These are phyloP conservation scores for Aegilops bicornis DNA, from an alignment of 176 grass and related monocot genomes.

Conservation along the genomic window DNA sequence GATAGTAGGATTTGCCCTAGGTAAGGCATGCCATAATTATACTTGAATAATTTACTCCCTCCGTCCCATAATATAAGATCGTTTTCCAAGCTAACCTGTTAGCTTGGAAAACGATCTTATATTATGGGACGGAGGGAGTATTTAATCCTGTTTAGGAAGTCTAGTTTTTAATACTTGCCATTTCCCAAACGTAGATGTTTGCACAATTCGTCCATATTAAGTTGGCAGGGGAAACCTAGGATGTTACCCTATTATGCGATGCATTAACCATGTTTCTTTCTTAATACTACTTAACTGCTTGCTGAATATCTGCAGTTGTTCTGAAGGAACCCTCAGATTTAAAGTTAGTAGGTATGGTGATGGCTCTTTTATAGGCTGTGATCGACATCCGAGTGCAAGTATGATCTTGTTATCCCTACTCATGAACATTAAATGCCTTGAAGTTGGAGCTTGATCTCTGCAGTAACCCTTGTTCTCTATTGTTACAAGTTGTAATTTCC, in stretches of 20 bases:
- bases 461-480: conserved; percentile 7
- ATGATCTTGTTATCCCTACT: conserved; percentile 29
- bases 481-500: conserved; percentile 22
- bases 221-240: not conserved
- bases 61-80: too few species aligned
- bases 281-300: conserved; percentile 8
- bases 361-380: conserved; percentile 90
- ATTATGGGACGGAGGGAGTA: not conserved
- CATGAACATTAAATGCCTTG: conserved; percentile 28
- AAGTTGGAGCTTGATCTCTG: conserved; percentile 20
- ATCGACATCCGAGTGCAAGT: conserved; percentile 94
- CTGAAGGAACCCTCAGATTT: conserved; percentile 75
- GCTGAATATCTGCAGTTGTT: conserved; percentile 67
- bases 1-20: conserved; percentile 78
- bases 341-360: conserved; percentile 75
- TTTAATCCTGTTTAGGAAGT: conserved; percentile 23
- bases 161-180: not conserved
- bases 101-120: too few species aligned
- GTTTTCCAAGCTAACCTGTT: too few species aligned
- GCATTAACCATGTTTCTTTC: conserved; percentile 20
- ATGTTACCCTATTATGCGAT: not conserved
- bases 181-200: conserved; percentile 7
- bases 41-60: not conserved
- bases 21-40: conserved; percentile 40
- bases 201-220: conserved; percentile 3